Percentiles rank a stretch among this genome's conserved stretches.
These are phyloP conservation scores for Teratosphaeria gauchensis DNA, from an alignment of 2,329 filamentous ascomycete species.

Conservation along the genomic window DNA sequence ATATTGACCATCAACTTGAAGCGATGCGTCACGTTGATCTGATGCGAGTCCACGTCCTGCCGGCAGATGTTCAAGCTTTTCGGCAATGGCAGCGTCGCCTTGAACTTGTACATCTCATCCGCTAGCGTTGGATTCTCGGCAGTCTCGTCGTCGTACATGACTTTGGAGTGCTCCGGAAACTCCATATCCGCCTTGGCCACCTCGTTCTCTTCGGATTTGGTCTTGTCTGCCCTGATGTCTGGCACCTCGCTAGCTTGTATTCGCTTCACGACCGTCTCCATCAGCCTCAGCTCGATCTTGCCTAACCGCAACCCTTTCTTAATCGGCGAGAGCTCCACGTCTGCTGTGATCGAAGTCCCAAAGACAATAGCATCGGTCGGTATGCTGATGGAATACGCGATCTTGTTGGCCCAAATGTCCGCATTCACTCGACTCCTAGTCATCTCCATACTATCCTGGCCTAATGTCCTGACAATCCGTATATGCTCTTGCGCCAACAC, in stretches of 20 bases:
- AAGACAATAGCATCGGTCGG: slow-evolving; percentile 93
- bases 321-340: slow-evolving; percentile 79
- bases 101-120: slow-evolving; percentile 52
- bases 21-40: slow-evolving; percentile 88
- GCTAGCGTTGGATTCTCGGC: slow-evolving; percentile 28
- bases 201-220: slow-evolving; percentile 27
- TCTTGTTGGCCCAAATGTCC: slow-evolving; percentile 95
- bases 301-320: slow-evolving; percentile 81
- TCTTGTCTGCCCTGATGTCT: slow-evolving; percentile 22
- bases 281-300: slow-evolving; percentile 68
- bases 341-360: slow-evolving; percentile 72
- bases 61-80: slow-evolving; percentile 74
- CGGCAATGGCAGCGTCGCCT: slow-evolving; percentile 57
- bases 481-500: slow-evolving; percentile 63
- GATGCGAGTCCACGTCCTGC: slow-evolving; percentile 79
- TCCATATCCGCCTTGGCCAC: slow-evolving; percentile 30
- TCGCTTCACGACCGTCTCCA: slow-evolving; percentile 58
- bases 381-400: slow-evolving; percentile 88
- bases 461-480: slow-evolving; percentile 39
- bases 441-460: slow-evolving; percentile 60
- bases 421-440: slow-evolving; percentile 53
- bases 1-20: slow-evolving; percentile 84
- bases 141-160: slow-evolving; percentile 29
- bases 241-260: slow-evolving; percentile 26
- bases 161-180: slow-evolving; percentile 26